Base-by-base conservation (phyloP, 2,329 filamentous ascomycete species). In the Nemania diffusa region DNA sequence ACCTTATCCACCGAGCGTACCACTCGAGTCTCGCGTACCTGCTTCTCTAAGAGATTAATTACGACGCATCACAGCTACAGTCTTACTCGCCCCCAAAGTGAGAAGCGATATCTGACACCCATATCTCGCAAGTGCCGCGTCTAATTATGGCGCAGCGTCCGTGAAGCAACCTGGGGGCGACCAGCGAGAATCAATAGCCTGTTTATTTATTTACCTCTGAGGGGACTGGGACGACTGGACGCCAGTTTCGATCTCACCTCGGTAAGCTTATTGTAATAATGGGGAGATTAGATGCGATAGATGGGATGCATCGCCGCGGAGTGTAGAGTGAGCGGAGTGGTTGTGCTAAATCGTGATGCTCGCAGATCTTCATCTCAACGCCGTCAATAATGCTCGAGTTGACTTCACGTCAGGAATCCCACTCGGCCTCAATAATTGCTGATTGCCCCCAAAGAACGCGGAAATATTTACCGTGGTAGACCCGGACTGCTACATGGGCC, bases 141-240 rank as follows among this genome's bases (percentile, higher is more conserved):
- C 9, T 50, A 32, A 65, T 62, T 44, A 46, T 34, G 50, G 40
- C 15, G 32, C 53, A 61, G 62, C 57, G 32, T 42, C 57, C 20
- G 15, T 32, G 40, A 40, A 27, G 56, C 24, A 57, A 61, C 63
- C 27, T 62, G 63, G 63, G 57, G 63, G 63, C 63, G 57, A 52
- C 37, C 22, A 51, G 11, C n/a, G n/a, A n/a, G 20, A 22, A 48
- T 27, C 48, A 51, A 40, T 40, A 60, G n/a, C 56, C 22, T 65
- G 57, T 56, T 65, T 65, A 57, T 65, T 65, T 65, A 65, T 65
- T 65, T 62, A 65, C 17, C 4, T 27, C 4, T 34, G 11, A 34
- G 40, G 17, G 3, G 1, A 27, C 29, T 7, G 17, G 29, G 17
- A 3, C 7, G 4, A 22, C 37, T 22, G 3, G 11, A 51, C 4